Evolutionary conservation across 345 rosid species (phyloP), one percentile per base, ranked within the genome.

Genomic region (Bruguiera parviflora): DNA sequence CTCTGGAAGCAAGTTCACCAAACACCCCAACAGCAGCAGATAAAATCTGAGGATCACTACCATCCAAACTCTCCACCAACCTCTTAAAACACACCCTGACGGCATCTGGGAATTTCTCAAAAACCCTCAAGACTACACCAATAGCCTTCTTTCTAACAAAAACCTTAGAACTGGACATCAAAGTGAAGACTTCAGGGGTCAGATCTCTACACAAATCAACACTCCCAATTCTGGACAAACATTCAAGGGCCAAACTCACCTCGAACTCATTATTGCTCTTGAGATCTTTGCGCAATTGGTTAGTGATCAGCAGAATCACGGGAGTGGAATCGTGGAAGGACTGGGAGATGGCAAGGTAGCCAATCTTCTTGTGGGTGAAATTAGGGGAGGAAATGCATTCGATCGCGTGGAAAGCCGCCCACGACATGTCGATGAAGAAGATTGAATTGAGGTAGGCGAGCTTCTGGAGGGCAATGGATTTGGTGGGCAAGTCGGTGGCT

Each of bases 21-120:
- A 95, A 92, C 62, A 95, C 92, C 63, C 97, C 97, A 49, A 92
- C 81, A 25, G 81, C 88, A 5, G 94, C 92, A 27, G 89, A 90
- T 11, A 88, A 66, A 65, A 84, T 71, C 62, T 80, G 84, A 0
- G 80, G 81, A 77, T 95, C 96, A 49, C 84, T 80, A 80, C 83
- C 84, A 77, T 92, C 99, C 29, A 95, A 83, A 85, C 84, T 89
- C 78, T 95, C 99, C 6, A 89, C 98, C 72, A 95, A 77, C 66
- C 96, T 89, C 85, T 92, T 90, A 65, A 92, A 90, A 76, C 96
- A 95, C 20, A 92, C 88, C 83, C 88, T 80, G 67, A 90, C 97
- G 5, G 94, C 84, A 80, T 95, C 98, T 27, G 98, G 97, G 67
- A 85, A 86, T 81, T 84, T 95, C 78, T 76, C 98, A 73, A 95